Conservation (phyloP, 1,284 basidiomycete genomes). For the Pisolithus thermaeus region DNA sequence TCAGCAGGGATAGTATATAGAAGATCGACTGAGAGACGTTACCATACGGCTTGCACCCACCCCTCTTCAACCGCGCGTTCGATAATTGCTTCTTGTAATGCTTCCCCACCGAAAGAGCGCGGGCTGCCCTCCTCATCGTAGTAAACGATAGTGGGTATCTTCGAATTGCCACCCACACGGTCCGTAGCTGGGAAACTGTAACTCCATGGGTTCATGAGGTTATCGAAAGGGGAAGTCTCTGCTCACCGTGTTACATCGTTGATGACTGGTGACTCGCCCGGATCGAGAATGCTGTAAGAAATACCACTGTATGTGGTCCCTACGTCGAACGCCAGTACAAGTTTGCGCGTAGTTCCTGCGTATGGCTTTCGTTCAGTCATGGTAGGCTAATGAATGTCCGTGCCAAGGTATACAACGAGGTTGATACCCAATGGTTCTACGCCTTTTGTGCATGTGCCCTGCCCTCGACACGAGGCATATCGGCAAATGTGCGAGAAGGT, state of each 20-base stretch:
- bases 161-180: constrained; percentile 46
- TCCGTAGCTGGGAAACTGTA: constrained; percentile 49
- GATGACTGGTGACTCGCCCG: constrained; percentile 40
- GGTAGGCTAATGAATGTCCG: not conserved
- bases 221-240: not conserved
- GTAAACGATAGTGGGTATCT: constrained; percentile 51
- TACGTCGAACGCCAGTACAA: constrained; percentile 46
- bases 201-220: not conserved
- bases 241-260: constrained; percentile 37
- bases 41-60: constrained; percentile 44
- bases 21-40: not conserved
- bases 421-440: constrained; percentile 32
- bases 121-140: constrained; percentile 41
- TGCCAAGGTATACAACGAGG: not conserved
- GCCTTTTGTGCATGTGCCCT: constrained; percentile 33
- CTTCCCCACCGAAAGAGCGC: constrained; percentile 46
- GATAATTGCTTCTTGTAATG: constrained; percentile 35
- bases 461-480: not conserved
- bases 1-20: not conserved
- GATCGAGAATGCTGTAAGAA: constrained; percentile 41
- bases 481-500: not conserved
- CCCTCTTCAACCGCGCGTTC: constrained; percentile 42
- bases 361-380: constrained; percentile 31
- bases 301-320: constrained; percentile 48
- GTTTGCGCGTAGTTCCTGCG: constrained; percentile 31